phyloP scores from a whole-genome alignment of 805 yeast genomes.

The Wickerhamomyces queroliae region DNA sequence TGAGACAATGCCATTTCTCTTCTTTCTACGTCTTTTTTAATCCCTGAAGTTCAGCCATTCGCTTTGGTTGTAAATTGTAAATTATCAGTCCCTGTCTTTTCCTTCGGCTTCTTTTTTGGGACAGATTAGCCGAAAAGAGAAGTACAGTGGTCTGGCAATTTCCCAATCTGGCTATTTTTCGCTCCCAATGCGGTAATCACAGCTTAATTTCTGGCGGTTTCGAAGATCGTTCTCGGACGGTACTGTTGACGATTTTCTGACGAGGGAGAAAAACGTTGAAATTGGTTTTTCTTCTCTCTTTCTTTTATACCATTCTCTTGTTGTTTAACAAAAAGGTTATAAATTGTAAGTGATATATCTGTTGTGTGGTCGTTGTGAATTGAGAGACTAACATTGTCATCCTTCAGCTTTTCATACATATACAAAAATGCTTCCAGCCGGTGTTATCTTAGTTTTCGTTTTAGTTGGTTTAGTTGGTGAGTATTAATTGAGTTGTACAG shows the following conservation, averaged over 20 bases:
- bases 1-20: no score
- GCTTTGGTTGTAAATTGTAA: no score
- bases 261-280: neutral
- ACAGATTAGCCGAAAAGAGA: no score
- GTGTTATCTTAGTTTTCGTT: constrained; percentile 27
- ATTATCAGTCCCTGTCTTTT: no score
- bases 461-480: constrained; percentile 22
- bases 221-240: neutral
- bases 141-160: no score
- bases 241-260: neutral
- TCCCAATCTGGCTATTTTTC: no score
- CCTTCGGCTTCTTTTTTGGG: no score
- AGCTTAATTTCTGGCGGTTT: constrained; percentile 1
- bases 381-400: neutral
- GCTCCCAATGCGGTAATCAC: neutral
- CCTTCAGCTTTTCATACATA: neutral
- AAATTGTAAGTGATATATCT: neutral
- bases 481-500: constrained; percentile 4
- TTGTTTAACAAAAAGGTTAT: neutral
- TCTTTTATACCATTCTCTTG: neutral
- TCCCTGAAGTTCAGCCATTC: no score
- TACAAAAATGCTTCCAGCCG: constrained; percentile 25
- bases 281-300: neutral
- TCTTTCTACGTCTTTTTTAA: no score
- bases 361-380: no score